Percentiles rank a stretch among this genome's conserved stretches.
These are phyloP conservation scores for Cornus florida DNA, from an alignment of 148 eudicot genomes.

Conservation along the genomic window DNA sequence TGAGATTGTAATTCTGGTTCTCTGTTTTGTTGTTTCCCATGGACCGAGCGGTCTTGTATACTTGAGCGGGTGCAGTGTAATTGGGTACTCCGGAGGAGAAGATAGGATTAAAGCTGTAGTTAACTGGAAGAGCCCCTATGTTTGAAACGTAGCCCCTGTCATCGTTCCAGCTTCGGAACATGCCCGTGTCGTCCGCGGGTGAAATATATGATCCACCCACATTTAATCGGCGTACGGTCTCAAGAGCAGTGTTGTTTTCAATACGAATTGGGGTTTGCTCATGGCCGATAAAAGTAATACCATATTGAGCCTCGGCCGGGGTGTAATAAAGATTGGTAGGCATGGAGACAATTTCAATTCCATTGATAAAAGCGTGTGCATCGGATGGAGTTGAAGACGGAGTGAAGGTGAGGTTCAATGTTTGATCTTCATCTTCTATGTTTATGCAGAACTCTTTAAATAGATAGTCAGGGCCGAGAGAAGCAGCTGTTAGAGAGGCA, in stretches of 20 bases:
- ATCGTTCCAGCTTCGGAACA: constrained; percentile 3
- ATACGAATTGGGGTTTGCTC: not conserved
- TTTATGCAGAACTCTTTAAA: not conserved
- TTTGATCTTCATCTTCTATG: not conserved
- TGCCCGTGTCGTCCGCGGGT: not conserved
- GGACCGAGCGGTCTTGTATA: constrained; percentile 9
- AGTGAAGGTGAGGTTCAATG: not conserved
- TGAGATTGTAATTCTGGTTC: constrained; percentile 9
- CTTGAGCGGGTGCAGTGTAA: constrained; percentile 2
- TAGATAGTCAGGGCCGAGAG: not conserved
- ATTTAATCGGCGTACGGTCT: constrained; percentile 4
- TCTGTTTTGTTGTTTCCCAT: not conserved
- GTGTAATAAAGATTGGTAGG: constrained; percentile 7
- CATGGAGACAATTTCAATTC: constrained; percentile 17
- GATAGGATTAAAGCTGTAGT: not conserved
- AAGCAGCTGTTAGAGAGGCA: not conserved
- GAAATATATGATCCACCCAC: constrained; percentile 1
- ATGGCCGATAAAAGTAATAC: not conserved
- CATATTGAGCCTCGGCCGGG: not conserved
- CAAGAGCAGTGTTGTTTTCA: constrained; percentile 5
- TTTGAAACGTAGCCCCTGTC: not conserved
- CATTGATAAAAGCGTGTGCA: constrained; percentile 8
- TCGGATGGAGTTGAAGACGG: not conserved
- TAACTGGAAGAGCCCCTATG: not conserved
- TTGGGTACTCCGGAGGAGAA: not conserved